Conservation (phyloP, 2,329 filamentous ascomycete genomes). For the Talaromyces amestolkiae region DNA sequence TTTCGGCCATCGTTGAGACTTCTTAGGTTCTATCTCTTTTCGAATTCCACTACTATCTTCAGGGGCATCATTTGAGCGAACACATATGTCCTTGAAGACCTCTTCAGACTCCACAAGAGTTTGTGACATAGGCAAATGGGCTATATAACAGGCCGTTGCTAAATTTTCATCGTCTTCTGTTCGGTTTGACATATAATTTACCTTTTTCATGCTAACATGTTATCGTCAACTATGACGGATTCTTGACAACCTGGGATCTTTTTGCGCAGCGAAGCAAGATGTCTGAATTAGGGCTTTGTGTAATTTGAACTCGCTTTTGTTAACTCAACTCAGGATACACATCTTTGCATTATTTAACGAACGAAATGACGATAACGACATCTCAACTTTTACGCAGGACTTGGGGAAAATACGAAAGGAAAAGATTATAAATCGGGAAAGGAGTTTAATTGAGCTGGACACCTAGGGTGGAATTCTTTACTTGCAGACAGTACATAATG, state of each 20-base stretch:
- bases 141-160: neutral
- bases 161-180: neutral
- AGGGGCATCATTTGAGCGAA: neutral
- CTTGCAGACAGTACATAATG: neutral
- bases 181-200: neutral
- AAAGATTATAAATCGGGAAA: neutral
- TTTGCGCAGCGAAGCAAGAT: neutral
- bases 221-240: neutral
- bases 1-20: slow-evolving; percentile 51
- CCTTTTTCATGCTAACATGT: neutral
- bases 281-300: neutral
- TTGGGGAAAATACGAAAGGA: neutral
- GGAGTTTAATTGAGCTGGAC: neutral
- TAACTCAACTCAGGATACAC: neutral
- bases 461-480: neutral
- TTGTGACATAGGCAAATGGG: neutral
- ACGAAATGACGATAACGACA: neutral
- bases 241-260: neutral
- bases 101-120: neutral
- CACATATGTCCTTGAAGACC: neutral
- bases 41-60: too few species aligned
- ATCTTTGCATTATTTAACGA: neutral
- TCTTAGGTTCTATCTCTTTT: neutral
- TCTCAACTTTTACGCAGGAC: neutral
- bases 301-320: neutral